Evolutionary conservation across 352 stramenopile genomes (phyloP), one percentile per base, ranked within the genome.

Genomic region (Lagenidium giganteum): DNA sequence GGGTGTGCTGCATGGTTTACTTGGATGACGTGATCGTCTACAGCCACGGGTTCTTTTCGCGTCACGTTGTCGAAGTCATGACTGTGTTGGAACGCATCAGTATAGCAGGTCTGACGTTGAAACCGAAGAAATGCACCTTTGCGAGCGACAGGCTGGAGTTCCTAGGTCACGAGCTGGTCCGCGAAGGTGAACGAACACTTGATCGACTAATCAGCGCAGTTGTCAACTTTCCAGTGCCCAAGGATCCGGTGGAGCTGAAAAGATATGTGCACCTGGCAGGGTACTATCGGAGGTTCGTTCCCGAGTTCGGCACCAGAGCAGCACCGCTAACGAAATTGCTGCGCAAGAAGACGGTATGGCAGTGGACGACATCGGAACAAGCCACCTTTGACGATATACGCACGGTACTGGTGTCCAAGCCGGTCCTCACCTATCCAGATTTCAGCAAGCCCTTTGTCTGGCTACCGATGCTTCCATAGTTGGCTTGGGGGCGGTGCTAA

Each of bases 11-110:
- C 16, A 12, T 69, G 5, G 59, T 69, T 2, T 69, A 61, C 8
- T 21, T 69, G 2, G 50, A 68, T 24, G 58, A 68, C 18, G 43
- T 68, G 6, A 40, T 68, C 1, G 31, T 68, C 6, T 64, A 47
- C 27, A 53, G 46, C 0, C 57, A 61, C 17, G 54, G 51, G 0
- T 14, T 21, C 3, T 24, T 63, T 2, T 27, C 34, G 6, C 21
- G 34, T 3, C 54, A 65, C 17, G 23, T 57, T 6, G 43, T 64
- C 1, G 42, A 59, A 8, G 24, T 65, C 8, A 45, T 51, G 0
- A 30, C 25, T 3, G 60, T 65, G 28, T 12, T 68, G 5, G 44
- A 53, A 5, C 27, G 51, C 2, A 34, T 66, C 4, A 29, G 42
- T 12, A 39, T 37, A 7, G 25, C 33, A 2, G 49, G 57, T 0